These are phyloP conservation scores for Oenanthe sinensis DNA, from an alignment of 129 eudicot genomes.

Conservation along the genomic window DNA sequence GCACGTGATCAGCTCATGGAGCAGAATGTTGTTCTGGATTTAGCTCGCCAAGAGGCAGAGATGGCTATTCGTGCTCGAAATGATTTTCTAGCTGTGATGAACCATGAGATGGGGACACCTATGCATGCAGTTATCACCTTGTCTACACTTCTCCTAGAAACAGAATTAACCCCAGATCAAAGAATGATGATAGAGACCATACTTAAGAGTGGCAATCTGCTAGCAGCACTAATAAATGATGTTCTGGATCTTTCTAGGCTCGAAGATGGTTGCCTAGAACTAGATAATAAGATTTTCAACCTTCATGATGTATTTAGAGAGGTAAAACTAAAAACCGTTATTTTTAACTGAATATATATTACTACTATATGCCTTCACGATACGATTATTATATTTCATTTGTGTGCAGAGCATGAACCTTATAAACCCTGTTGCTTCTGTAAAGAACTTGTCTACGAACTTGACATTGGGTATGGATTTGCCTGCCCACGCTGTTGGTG, in stretches of 20 bases:
- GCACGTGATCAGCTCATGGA: slow-evolving; percentile 63
- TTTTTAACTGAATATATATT: neutral
- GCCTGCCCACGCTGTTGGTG: slow-evolving; percentile 50
- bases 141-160: slow-evolving; percentile 50
- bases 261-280: slow-evolving; percentile 56
- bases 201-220: slow-evolving; percentile 50
- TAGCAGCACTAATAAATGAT: slow-evolving; percentile 52
- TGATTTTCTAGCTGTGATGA: slow-evolving; percentile 55
- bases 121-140: slow-evolving; percentile 51
- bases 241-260: slow-evolving; percentile 64
- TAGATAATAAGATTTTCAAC: slow-evolving; percentile 32
- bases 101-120: slow-evolving; percentile 65
- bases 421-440: slow-evolving; percentile 51
- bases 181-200: slow-evolving; percentile 54
- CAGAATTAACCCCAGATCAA: slow-evolving; percentile 56
- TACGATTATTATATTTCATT: neutral
- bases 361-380: neutral
- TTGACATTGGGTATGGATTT: slow-evolving; percentile 36
- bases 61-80: slow-evolving; percentile 64
- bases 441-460: slow-evolving; percentile 41
- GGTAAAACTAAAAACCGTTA: slow-evolving; percentile 15
- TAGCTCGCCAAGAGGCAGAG: slow-evolving; percentile 63
- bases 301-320: slow-evolving; percentile 43
- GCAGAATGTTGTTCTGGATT: slow-evolving; percentile 50
- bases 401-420: slow-evolving; percentile 34